These are phyloP conservation scores for Flaveria ramosissima DNA, from an alignment of 129 eudicot species.

Conservation along the genomic window DNA sequence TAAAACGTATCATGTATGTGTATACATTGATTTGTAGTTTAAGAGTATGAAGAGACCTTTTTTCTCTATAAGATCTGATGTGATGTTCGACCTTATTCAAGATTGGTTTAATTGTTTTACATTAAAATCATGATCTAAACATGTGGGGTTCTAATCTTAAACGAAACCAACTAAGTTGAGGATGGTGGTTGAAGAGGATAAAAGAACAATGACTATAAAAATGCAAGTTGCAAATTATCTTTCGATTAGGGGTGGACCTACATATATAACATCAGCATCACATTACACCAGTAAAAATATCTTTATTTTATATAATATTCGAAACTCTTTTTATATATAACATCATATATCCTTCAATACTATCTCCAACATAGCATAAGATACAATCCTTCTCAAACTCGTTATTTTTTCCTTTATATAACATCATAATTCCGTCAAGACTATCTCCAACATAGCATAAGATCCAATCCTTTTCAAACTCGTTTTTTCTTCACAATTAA, in stretches of 20 bases:
- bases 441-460: too few relatives aligned
- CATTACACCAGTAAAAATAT: too few relatives aligned
- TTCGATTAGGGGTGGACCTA: background rate
- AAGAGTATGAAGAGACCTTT: background rate
- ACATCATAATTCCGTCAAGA: too few relatives aligned
- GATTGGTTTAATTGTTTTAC: background rate
- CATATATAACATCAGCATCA: background rate
- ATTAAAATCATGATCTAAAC: background rate
- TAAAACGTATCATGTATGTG: too few relatives aligned
- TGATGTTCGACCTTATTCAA: background rate
- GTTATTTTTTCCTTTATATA: too few relatives aligned
- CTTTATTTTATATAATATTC: too few relatives aligned
- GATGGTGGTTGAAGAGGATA: conserved; percentile 10
- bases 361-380: too few relatives aligned
- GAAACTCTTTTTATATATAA: too few relatives aligned
- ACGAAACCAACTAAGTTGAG: conserved; percentile 23
- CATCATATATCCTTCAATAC: too few relatives aligned
- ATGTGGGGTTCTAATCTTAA: conserved; percentile 15
- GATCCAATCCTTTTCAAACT: too few relatives aligned
- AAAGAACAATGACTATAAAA: background rate
- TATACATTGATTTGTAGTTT: background rate
- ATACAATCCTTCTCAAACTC: too few relatives aligned
- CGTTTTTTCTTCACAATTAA: too few relatives aligned
- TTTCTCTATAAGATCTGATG: background rate
- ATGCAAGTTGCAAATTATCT: conserved; percentile 21